Conservation (phyloP, 805 yeast genomes). For the Candida arabinofermentans region DNA sequence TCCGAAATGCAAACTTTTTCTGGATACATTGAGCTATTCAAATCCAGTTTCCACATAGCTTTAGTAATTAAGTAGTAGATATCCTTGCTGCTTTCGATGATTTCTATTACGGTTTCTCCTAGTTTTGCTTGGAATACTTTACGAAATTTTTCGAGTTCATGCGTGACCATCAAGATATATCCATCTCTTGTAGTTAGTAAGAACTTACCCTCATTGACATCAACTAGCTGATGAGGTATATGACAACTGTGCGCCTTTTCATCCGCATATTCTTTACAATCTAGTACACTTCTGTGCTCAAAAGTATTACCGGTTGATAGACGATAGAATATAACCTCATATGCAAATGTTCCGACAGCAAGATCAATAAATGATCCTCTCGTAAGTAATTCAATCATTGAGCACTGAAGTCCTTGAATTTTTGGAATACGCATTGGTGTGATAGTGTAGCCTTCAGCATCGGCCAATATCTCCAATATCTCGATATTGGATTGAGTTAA, state of each 20-base stretch:
- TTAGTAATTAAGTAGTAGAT: constrained; percentile 19
- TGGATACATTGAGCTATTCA: constrained; percentile 21
- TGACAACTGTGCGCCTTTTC: background rate
- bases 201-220: constrained; percentile 1
- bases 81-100: constrained; percentile 5
- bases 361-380: constrained; percentile 4
- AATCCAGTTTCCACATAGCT: constrained; percentile 27
- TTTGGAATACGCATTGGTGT: constrained; percentile 5
- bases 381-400: constrained; percentile 9
- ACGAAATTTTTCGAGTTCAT: background rate
- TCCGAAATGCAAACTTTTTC: constrained; percentile 24
- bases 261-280: constrained; percentile 1
- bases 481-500: constrained; percentile 11
- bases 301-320: background rate
- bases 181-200: constrained; percentile 26
- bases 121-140: constrained; percentile 5
- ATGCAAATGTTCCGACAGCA: constrained; percentile 14
- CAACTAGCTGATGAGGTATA: constrained; percentile 10
- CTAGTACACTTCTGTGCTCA: constrained; percentile 1
- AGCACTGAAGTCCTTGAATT: constrained; percentile 13
- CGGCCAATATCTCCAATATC: constrained; percentile 5
- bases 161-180: constrained; percentile 5
- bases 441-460: background rate
- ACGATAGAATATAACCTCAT: background rate
- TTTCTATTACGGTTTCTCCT: constrained; percentile 19